Conservation (phyloP, 2,329 filamentous ascomycete species). For the Neonectria faginata region DNA sequence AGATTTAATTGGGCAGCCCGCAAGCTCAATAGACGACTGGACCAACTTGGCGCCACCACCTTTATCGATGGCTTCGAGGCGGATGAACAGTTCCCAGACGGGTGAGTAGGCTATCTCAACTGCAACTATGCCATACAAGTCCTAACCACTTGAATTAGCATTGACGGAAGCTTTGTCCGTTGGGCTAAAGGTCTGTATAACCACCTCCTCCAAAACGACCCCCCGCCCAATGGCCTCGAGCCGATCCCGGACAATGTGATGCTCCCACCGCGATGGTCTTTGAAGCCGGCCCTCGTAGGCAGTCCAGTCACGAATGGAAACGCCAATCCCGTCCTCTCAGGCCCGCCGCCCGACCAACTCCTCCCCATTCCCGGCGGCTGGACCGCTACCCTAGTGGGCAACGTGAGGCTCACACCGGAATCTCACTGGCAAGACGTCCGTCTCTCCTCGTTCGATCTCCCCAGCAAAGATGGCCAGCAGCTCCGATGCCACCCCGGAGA, state of each 20-base stretch:
- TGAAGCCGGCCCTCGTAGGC: slow-evolving; percentile 36
- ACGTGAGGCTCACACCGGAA: slow-evolving; percentile 78
- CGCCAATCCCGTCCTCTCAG: slow-evolving; percentile 26
- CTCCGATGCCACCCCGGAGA: slow-evolving; percentile 75
- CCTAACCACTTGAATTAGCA: slow-evolving; percentile 59
- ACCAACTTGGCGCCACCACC: slow-evolving; percentile 83
- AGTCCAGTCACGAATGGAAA: slow-evolving; percentile 28
- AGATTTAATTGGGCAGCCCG: slow-evolving; percentile 94
- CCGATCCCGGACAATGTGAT: slow-evolving; percentile 81
- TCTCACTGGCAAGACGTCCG: slow-evolving; percentile 96
- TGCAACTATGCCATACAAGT: neutral
- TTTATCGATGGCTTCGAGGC: slow-evolving; percentile 85
- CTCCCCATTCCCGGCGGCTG: slow-evolving; percentile 70
- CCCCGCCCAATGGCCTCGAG: slow-evolving; percentile 72
- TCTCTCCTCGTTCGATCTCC: slow-evolving; percentile 72
- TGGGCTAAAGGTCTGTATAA: slow-evolving; percentile 79
- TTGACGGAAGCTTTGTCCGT: slow-evolving; percentile 83
- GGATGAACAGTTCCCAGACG: slow-evolving; percentile 93
- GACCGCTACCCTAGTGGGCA: slow-evolving; percentile 70
- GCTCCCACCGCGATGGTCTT: slow-evolving; percentile 76
- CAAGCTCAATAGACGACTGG: slow-evolving; percentile 85
- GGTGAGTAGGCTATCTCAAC: slow-evolving; percentile 64
- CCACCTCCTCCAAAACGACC: slow-evolving; percentile 74
- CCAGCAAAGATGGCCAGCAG: slow-evolving; percentile 36
- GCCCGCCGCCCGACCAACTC: slow-evolving; percentile 46